Percentiles rank a stretch among this genome's conserved stretches.
These are phyloP conservation scores for Helicostylum pulchrum DNA, from an alignment of 192 early-diverging fungal genomes.

Conservation along the genomic window DNA sequence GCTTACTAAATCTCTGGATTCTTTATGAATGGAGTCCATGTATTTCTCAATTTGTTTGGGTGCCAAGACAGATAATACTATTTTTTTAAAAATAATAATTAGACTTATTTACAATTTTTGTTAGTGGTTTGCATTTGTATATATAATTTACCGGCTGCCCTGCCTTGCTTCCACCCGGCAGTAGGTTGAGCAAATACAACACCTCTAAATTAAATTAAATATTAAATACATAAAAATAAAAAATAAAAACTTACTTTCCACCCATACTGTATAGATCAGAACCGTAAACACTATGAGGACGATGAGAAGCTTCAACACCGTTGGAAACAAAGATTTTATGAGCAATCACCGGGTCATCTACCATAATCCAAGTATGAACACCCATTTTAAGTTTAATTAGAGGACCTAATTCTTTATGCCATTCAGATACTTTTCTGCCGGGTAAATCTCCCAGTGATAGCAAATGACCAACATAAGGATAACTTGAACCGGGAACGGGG, in stretches of 20 bases:
- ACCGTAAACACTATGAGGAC: not conserved
- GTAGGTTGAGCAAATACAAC: not conserved
- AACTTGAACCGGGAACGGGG: not conserved
- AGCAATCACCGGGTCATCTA: conserved; percentile 3
- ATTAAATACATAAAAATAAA: too few species aligned
- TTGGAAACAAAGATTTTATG: conserved; percentile 17
- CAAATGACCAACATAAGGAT: conserved; percentile 8
- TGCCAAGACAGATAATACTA: conserved; percentile 1
- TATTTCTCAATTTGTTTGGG: conserved; percentile 9
- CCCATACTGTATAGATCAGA: not conserved
- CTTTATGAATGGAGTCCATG: not conserved
- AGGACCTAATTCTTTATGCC: conserved; percentile 13
- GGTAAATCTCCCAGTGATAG: not conserved
- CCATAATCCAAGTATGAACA: conserved; percentile 7
- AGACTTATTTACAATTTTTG: too few species aligned
- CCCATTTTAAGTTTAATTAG: conserved; percentile 11
- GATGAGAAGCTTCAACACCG: not conserved
- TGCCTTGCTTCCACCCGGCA: conserved; percentile 1
- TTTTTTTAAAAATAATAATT: not conserved
- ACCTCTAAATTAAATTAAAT: not conserved
- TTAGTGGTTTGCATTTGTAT: too few species aligned
- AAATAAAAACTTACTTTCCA: conserved; percentile 1
- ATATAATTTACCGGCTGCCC: conserved; percentile 6
- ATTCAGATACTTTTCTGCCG: not conserved
- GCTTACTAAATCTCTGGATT: not conserved